A percentile compares a stretch with the other conserved stretches of the same genome.
Conservation (phyloP, 2,329 filamentous ascomycete genomes). For the Aspergillus neoniger region DNA sequence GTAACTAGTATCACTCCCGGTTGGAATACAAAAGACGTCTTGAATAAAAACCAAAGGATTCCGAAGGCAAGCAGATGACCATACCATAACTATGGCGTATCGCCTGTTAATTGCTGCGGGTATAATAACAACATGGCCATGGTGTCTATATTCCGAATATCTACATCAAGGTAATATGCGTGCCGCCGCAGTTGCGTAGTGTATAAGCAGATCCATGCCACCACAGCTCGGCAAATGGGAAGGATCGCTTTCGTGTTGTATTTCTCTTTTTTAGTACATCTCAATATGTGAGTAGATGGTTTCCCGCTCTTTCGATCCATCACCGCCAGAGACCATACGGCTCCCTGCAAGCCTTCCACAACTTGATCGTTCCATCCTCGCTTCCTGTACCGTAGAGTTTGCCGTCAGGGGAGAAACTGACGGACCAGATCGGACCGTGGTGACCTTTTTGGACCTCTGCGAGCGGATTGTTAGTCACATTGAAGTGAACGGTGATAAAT, state of each 20-base stretch:
- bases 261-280: not conserved
- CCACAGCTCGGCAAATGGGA: not conserved
- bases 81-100: not conserved
- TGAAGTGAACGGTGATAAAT: not conserved
- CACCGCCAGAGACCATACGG: conserved; percentile 67
- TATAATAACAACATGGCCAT: too few relatives aligned
- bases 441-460: conserved; percentile 92
- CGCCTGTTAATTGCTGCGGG: too few relatives aligned
- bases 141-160: too few relatives aligned
- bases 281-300: not conserved
- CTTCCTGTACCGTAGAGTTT: conserved; percentile 96
- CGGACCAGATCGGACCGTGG: conserved; percentile 95
- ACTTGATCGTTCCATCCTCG: conserved; percentile 95
- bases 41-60: too few relatives aligned
- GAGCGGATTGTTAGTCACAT: conserved; percentile 5
- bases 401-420: conserved; percentile 90
- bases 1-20: not conserved
- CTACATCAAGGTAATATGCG: too few relatives aligned
- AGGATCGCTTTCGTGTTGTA: not conserved
- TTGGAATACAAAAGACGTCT: not conserved
- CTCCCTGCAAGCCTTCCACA: conserved; percentile 71
- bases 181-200: too few relatives aligned
- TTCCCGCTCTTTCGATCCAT: not conserved
- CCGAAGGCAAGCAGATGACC: too few relatives aligned
- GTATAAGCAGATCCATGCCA: too few relatives aligned